A percentile compares a stretch with the other conserved stretches of the same genome.
Conservation (phyloP, 306 rosid species). For the Fagus crenata region DNA sequence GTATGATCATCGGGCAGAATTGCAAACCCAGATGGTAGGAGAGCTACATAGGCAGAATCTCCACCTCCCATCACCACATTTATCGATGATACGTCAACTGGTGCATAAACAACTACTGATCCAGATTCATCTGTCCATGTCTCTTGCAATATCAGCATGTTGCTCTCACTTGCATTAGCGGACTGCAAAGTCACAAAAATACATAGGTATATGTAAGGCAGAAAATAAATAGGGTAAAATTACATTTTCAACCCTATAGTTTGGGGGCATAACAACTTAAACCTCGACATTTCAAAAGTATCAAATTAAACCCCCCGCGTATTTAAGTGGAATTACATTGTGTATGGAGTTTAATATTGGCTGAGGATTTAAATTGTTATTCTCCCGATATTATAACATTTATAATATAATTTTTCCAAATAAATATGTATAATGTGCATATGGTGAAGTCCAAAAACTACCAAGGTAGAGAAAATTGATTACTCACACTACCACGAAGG, state of each 20-base stretch:
- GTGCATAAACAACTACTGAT: slow-evolving; percentile 71
- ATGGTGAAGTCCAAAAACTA: background rate
- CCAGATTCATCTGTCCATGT: slow-evolving; percentile 66
- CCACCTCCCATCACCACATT: slow-evolving; percentile 57
- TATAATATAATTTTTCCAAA: too few species aligned
- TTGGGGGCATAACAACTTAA: too few species aligned
- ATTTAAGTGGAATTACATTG: too few species aligned
- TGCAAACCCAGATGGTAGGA: slow-evolving; percentile 76
- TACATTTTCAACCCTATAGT: too few species aligned
- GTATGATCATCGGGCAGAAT: slow-evolving; percentile 55
- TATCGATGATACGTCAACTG: slow-evolving; percentile 54
- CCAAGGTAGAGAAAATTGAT: background rate
- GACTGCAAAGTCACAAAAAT: slow-evolving; percentile 38
- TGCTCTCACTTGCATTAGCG: slow-evolving; percentile 40
- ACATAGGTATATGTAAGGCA: background rate
- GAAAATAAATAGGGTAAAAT: too few species aligned
- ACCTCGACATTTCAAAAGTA: too few species aligned
- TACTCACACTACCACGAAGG: slow-evolving; percentile 62
- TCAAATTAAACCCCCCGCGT: too few species aligned
- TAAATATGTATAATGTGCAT: too few species aligned
- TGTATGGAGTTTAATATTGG: too few species aligned
- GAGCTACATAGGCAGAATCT: slow-evolving; percentile 61
- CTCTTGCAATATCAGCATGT: slow-evolving; percentile 68
- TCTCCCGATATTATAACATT: too few species aligned
- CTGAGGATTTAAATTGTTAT: too few species aligned